These are phyloP conservation scores for Sugiyamaella neomexicana DNA, from an alignment of 1,139 yeast genomes.

Conservation along the genomic window DNA sequence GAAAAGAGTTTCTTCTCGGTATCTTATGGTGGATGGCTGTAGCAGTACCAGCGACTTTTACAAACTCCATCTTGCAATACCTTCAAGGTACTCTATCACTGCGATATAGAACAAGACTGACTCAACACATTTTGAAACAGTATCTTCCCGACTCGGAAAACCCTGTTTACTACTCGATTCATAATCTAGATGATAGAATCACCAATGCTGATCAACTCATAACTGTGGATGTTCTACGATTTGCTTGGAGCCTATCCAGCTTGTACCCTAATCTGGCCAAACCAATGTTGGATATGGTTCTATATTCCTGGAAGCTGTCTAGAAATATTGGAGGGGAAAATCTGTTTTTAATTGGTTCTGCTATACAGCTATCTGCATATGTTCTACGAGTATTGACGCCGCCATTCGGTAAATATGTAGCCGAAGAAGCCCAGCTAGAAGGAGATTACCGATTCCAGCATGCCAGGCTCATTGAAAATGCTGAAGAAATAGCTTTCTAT, in stretches of 20 bases:
- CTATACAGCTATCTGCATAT: constrained; percentile 80
- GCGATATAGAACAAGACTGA: constrained; percentile 64
- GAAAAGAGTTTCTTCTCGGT: constrained; percentile 61
- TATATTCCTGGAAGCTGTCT: constrained; percentile 80
- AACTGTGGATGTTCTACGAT: constrained; percentile 74
- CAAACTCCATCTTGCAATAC: constrained; percentile 72
- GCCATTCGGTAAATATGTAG: constrained; percentile 81
- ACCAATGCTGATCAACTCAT: constrained; percentile 82
- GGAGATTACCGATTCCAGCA: constrained; percentile 84
- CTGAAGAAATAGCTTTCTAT: constrained; percentile 85
- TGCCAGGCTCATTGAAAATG: constrained; percentile 72
- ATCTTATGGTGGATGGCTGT: constrained; percentile 78
- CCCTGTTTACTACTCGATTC: constrained; percentile 51
- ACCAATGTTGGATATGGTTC: constrained; percentile 76
- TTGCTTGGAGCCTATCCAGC: constrained; percentile 68
- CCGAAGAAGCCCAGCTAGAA: constrained; percentile 76
- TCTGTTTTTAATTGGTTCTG: constrained; percentile 72
- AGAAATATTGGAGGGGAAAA: constrained; percentile 81
- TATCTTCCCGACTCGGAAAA: constrained; percentile 55
- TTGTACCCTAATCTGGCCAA: constrained; percentile 86
- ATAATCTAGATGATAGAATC: constrained; percentile 61
- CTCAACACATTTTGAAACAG: constrained; percentile 60
- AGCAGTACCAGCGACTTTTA: constrained; percentile 84
- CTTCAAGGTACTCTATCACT: constrained; percentile 69
- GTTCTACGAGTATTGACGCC: constrained; percentile 78